Evolutionary conservation across 345 rosid genomes (phyloP).

Genomic region (Syzygium oleosum): DNA sequence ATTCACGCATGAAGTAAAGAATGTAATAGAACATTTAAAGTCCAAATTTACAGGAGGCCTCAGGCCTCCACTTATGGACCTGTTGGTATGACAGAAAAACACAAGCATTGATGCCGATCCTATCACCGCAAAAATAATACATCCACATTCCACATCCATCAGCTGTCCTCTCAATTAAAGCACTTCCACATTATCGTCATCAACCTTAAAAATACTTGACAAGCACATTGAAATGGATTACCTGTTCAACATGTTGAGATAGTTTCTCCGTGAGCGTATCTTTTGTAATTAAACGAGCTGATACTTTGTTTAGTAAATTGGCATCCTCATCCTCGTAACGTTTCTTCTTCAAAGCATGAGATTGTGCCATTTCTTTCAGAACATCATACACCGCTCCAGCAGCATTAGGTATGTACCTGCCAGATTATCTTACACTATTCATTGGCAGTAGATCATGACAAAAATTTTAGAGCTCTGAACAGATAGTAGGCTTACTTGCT

Average conservation of each 20-base stretch:
- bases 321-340: constrained; percentile 42
- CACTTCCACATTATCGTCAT: background rate
- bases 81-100: background rate
- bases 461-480: background rate
- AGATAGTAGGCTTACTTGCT: constrained; percentile 43
- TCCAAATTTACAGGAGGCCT: background rate
- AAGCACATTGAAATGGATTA: constrained; percentile 6
- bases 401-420: constrained; percentile 88
- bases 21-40: background rate
- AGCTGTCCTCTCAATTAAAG: background rate
- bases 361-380: constrained; percentile 59
- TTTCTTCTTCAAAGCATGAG: constrained; percentile 46
- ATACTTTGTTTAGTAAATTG: constrained; percentile 47
- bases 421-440: background rate
- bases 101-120: background rate
- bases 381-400: constrained; percentile 68
- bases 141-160: background rate
- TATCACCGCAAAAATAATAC: background rate
- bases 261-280: constrained; percentile 67
- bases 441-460: background rate
- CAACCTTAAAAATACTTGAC: background rate
- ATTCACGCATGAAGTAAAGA: background rate
- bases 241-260: constrained; percentile 85
- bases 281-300: constrained; percentile 51
- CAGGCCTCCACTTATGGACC: background rate